These are phyloP conservation scores for Leishmania major DNA, from an alignment of 208 protist species.

Conservation along the genomic window DNA sequence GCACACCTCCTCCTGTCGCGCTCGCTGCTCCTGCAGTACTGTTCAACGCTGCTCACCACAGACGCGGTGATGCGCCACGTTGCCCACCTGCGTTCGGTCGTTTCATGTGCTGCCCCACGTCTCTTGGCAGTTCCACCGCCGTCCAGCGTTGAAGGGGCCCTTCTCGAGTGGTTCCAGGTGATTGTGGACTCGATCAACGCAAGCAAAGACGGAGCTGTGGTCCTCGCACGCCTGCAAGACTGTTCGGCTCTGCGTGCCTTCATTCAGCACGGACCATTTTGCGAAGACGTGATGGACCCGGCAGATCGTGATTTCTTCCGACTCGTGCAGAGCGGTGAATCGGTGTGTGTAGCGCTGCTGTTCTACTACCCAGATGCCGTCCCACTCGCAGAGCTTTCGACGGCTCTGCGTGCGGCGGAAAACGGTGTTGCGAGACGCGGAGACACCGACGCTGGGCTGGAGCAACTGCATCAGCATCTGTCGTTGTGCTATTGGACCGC, in stretches of 20 bases:
- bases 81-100: constrained; percentile 6
- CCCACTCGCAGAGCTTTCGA: constrained; percentile 25
- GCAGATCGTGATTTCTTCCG: constrained; percentile 33
- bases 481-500: constrained; percentile 34
- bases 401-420: constrained; percentile 2
- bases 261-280: constrained; percentile 26
- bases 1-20: constrained; percentile 66
- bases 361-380: constrained; percentile 65
- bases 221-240: not conserved
- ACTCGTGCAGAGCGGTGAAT: constrained; percentile 39
- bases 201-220: not conserved
- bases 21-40: constrained; percentile 59
- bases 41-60: constrained; percentile 36
- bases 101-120: not conserved
- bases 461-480: constrained; percentile 15
- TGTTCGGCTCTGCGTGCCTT: constrained; percentile 15
- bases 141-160: constrained; percentile 23
- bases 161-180: constrained; percentile 35
- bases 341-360: constrained; percentile 48
- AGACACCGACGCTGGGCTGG: not conserved
- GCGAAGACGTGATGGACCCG: constrained; percentile 20
- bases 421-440: not conserved
- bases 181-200: constrained; percentile 12
- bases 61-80: constrained; percentile 55
- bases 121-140: not conserved